phyloP scores from a whole-genome alignment of 345 rosid genomes.

The Gossypium turneri region DNA sequence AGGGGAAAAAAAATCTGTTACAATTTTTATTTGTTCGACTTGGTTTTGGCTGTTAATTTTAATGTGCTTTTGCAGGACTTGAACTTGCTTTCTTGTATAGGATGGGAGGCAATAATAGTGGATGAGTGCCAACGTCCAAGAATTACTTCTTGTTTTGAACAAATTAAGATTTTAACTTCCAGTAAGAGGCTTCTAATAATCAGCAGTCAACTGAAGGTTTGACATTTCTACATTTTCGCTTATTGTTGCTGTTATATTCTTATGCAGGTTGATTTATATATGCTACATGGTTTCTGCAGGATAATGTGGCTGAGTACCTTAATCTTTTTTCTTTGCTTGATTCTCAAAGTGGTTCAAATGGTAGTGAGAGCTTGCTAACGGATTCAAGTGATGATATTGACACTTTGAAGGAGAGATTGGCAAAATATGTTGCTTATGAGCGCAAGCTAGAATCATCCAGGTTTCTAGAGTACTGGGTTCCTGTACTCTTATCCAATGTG shows the following conservation, averaged over 20 bases:
- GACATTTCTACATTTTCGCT: conserved; percentile 8
- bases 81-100: conserved; percentile 24
- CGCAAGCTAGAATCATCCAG: conserved; percentile 44
- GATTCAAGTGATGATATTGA: conserved; percentile 26
- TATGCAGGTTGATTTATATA: conserved; percentile 12
- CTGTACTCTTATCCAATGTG: conserved; percentile 66
- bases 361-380: conserved; percentile 8
- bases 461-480: conserved; percentile 88
- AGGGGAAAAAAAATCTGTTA: neutral
- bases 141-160: conserved; percentile 26
- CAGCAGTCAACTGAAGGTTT: conserved; percentile 47
- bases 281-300: conserved; percentile 37
- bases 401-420: conserved; percentile 37
- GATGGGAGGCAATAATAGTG: conserved; percentile 51
- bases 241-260: neutral
- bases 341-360: conserved; percentile 11
- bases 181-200: conserved; percentile 44
- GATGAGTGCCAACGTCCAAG: conserved; percentile 42
- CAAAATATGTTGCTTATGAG: conserved; percentile 31
- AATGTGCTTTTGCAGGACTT: conserved; percentile 42
- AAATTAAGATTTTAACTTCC: conserved; percentile 33
- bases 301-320: conserved; percentile 24
- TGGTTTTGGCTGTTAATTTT: conserved; percentile 6
- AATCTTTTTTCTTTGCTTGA: conserved; percentile 37
- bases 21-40: neutral